phyloP scores from a whole-genome alignment of 352 stramenopile species.

The Blastocystis sp. region DNA sequence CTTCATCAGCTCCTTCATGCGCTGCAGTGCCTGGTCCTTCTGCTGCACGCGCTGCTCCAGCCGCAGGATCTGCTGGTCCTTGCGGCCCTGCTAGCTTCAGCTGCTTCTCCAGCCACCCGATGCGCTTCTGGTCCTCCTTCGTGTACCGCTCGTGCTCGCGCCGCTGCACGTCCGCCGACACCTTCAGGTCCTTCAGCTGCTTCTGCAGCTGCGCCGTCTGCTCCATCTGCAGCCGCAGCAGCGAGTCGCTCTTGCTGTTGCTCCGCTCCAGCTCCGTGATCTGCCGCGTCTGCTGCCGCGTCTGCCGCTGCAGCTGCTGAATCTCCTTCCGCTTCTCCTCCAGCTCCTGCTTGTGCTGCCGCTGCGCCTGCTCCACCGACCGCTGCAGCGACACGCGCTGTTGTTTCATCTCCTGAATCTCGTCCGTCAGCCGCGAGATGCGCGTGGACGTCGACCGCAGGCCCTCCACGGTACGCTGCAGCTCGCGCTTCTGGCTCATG shows the following conservation, averaged over 20 bases:
- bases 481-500: constrained; percentile 16
- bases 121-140: constrained; percentile 49
- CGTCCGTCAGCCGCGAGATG: constrained; percentile 9
- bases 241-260: constrained; percentile 14
- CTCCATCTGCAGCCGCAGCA: constrained; percentile 29
- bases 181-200: constrained; percentile 39
- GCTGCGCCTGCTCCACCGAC: constrained; percentile 22
- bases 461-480: constrained; percentile 4
- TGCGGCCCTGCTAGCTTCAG: constrained; percentile 5
- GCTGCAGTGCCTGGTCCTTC: constrained; percentile 38
- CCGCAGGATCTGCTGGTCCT: constrained; percentile 39
- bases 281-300: constrained; percentile 24
- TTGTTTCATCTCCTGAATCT: constrained; percentile 52
- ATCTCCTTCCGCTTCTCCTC: constrained; percentile 64
- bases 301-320: constrained; percentile 13
- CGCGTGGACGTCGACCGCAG: background rate
- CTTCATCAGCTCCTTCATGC: constrained; percentile 31
- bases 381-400: constrained; percentile 14
- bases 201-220: constrained; percentile 1
- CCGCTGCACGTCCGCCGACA: constrained; percentile 22
- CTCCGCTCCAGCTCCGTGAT: constrained; percentile 45
- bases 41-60: constrained; percentile 30
- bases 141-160: constrained; percentile 46
- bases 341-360: background rate
- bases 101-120: constrained; percentile 55